Percentiles rank a stretch among this genome's conserved stretches.
These are phyloP conservation scores for Ceratocystis alfenasii DNA, from an alignment of 2,329 filamentous ascomycete species.

Conservation along the genomic window DNA sequence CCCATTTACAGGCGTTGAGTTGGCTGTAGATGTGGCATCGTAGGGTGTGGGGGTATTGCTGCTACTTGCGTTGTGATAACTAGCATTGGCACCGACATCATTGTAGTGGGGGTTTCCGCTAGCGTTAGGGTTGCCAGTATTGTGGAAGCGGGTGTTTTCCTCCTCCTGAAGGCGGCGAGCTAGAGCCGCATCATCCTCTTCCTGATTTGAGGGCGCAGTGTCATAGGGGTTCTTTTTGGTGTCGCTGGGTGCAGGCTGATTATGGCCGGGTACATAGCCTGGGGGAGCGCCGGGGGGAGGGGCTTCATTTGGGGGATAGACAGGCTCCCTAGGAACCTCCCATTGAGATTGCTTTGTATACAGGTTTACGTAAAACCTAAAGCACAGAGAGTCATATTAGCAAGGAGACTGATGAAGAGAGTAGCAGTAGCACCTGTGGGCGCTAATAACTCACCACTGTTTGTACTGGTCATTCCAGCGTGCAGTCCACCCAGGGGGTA, in stretches of 20 bases:
- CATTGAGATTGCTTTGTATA: slow-evolving; percentile 83
- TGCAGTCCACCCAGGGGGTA: slow-evolving; percentile 60
- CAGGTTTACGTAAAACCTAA: slow-evolving; percentile 81
- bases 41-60: slow-evolving; percentile 22
- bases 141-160: slow-evolving; percentile 50
- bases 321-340: slow-evolving; percentile 66
- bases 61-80: slow-evolving; percentile 16
- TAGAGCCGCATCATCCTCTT: slow-evolving; percentile 63
- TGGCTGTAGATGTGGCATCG: neutral
- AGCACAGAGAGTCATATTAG: slow-evolving; percentile 6
- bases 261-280: slow-evolving; percentile 43
- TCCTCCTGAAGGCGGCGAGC: slow-evolving; percentile 73
- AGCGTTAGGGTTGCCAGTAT: slow-evolving; percentile 28
- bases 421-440: neutral
- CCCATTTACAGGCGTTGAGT: slow-evolving; percentile 19
- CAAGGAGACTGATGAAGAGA: slow-evolving; percentile 20
- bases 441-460: slow-evolving; percentile 50
- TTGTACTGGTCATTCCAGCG: slow-evolving; percentile 81
- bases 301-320: slow-evolving; percentile 38
- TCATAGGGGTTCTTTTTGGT: slow-evolving; percentile 63
- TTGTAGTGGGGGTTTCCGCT: slow-evolving; percentile 20
- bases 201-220: slow-evolving; percentile 28
- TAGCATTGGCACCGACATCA: slow-evolving; percentile 5
- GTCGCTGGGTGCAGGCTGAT: slow-evolving; percentile 32
- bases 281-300: slow-evolving; percentile 51